Conservation (phyloP, 495 filamentous ascomycete genomes). For the Tuber microsphaerosporum region DNA sequence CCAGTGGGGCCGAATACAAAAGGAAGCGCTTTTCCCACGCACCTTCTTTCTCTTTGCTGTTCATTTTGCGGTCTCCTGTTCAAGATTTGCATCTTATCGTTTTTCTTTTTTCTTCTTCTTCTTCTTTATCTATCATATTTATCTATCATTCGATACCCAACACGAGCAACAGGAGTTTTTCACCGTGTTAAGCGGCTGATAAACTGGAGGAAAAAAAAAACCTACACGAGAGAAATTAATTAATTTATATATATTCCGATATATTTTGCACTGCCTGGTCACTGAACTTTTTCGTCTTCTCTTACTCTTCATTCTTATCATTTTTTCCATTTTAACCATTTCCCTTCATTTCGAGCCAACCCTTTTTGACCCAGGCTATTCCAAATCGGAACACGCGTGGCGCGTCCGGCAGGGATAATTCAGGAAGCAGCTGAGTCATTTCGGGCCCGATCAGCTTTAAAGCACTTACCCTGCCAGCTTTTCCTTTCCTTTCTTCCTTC, state of each 20-base stretch:
- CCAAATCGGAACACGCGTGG: slow-evolving; percentile 38
- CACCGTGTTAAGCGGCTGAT: slow-evolving; percentile 29
- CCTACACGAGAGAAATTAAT: slow-evolving; percentile 35
- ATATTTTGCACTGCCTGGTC: slow-evolving; percentile 12
- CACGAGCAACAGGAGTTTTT: slow-evolving; percentile 33
- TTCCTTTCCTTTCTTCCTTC: slow-evolving; percentile 44
- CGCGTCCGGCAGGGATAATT: slow-evolving; percentile 29
- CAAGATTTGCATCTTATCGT: slow-evolving; percentile 37
- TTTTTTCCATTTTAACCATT: background rate
- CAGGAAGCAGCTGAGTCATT: slow-evolving; percentile 33
- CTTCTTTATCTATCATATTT: slow-evolving; percentile 9
- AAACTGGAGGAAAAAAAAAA: slow-evolving; percentile 21
- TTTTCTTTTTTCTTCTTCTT: background rate
- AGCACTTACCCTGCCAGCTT: slow-evolving; percentile 40
- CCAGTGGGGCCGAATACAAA: slow-evolving; percentile 40
- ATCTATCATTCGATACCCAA: slow-evolving; percentile 34
- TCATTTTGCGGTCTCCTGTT: slow-evolving; percentile 37
- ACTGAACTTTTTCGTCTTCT: slow-evolving; percentile 7
- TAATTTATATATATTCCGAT: slow-evolving; percentile 34
- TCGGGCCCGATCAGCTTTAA: slow-evolving; percentile 31
- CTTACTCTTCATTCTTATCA: slow-evolving; percentile 11
- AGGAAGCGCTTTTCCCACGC: slow-evolving; percentile 40
- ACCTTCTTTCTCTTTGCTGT: slow-evolving; percentile 39
- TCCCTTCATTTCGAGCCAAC: slow-evolving; percentile 6
- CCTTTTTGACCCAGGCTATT: slow-evolving; percentile 30